Conservation (phyloP, 2,329 filamentous ascomycete genomes). For the Torrubiella hemipterigena region DNA sequence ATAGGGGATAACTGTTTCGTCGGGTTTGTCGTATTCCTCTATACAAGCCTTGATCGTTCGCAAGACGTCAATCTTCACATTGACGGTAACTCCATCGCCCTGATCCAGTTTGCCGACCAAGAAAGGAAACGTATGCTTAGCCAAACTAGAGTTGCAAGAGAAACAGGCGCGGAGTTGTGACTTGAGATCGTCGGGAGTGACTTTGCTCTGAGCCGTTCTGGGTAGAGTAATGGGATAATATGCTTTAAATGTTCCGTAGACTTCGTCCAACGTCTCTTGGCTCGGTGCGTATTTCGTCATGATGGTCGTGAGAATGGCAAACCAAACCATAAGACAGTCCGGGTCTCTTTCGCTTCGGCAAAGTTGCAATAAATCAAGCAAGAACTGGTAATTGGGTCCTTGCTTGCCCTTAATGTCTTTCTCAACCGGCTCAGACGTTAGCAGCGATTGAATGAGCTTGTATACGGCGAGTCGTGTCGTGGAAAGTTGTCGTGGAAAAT, state of each 20-base stretch:
- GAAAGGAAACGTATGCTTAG: conserved; percentile 36
- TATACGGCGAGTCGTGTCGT: conserved; percentile 41
- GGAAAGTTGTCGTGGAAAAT: conserved; percentile 41
- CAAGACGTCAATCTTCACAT: conserved; percentile 48
- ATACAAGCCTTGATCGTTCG: conserved; percentile 43
- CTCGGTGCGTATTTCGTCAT: conserved; percentile 32
- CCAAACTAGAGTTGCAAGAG: conserved; percentile 33
- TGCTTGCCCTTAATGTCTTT: conserved; percentile 32
- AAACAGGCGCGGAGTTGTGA: conserved; percentile 40
- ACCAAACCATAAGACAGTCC: conserved; percentile 44
- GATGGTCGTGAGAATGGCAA: conserved; percentile 34
- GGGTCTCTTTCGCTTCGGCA: conserved; percentile 46
- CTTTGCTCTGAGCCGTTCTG: conserved; percentile 35
- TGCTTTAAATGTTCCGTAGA: conserved; percentile 44
- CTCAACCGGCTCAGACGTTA: conserved; percentile 28
- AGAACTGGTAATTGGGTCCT: conserved; percentile 31
- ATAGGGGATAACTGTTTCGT: conserved; percentile 35
- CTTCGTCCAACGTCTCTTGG: conserved; percentile 31
- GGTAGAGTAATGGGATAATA: conserved; percentile 49
- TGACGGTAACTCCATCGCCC: conserved; percentile 43
- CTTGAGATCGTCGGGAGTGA: conserved; percentile 47
- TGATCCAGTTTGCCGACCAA: conserved; percentile 46
- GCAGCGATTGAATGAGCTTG: conserved; percentile 30
- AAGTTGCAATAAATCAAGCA: conserved; percentile 35
- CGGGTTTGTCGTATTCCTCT: conserved; percentile 31